phyloP scores from a whole-genome alignment of 768 basidiomycete species.

The Tulasnella sp. region DNA sequence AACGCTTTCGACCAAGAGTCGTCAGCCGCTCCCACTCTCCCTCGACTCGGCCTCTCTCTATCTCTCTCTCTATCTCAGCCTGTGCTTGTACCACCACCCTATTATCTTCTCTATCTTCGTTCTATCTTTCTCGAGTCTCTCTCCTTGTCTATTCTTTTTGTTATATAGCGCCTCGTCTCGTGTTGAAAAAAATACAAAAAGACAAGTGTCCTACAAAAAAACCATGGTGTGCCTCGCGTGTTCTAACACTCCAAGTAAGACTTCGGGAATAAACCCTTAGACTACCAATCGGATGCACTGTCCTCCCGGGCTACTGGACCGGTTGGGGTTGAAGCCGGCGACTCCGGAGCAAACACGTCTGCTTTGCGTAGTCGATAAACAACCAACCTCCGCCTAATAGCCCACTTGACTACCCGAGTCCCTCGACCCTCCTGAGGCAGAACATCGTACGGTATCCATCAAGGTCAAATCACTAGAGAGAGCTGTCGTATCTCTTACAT shows the following conservation, averaged over 20 bases:
- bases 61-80: neutral
- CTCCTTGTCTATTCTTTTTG: neutral
- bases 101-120: neutral
- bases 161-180: conserved; percentile 5
- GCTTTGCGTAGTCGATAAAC: too few species aligned
- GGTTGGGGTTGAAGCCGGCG: too few species aligned
- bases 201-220: neutral
- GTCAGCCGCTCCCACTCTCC: neutral
- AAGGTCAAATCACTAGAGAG: neutral
- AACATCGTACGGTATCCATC: neutral
- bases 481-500: neutral
- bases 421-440: neutral
- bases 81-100: neutral
- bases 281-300: too few species aligned
- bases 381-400: neutral
- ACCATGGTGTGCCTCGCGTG: neutral
- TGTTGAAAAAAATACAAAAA: conserved; percentile 5
- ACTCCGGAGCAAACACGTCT: too few species aligned
- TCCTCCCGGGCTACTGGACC: too few species aligned
- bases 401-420: neutral
- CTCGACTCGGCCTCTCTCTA: neutral
- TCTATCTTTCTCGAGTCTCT: neutral
- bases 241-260: too few species aligned
- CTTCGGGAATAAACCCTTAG: neutral
- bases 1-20: neutral